phyloP scores from a whole-genome alignment of 2,329 filamentous ascomycete genomes.

The Nigrograna mackinnonii region DNA sequence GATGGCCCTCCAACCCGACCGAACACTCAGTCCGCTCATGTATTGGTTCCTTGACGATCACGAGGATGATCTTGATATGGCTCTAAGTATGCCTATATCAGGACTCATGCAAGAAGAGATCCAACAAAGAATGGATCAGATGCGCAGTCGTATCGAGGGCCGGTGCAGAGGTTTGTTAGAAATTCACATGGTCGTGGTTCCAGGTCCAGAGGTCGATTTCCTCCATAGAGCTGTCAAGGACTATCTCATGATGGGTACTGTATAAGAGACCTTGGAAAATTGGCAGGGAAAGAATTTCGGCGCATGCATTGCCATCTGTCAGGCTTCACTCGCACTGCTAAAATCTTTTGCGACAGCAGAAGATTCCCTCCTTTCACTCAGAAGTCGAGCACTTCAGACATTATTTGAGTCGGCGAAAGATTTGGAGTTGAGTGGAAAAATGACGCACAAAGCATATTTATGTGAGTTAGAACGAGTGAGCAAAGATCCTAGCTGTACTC shows the following conservation, averaged over 20 bases:
- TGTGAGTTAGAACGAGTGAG: too few relatives aligned
- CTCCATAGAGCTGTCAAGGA: not conserved
- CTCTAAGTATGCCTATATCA: not conserved
- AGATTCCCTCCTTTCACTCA: too few relatives aligned
- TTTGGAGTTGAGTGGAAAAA: too few relatives aligned
- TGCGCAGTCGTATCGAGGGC: not conserved
- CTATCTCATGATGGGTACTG: not conserved
- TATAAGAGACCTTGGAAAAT: not conserved
- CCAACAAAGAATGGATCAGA: too few relatives aligned
- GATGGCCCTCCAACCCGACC: not conserved
- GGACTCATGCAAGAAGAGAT: too few relatives aligned
- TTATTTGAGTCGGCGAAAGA: too few relatives aligned
- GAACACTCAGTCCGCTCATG: not conserved
- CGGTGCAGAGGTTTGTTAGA: not conserved
- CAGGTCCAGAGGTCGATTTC: too few relatives aligned
- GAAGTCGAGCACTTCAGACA: too few relatives aligned
- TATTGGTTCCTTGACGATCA: constrained; percentile 8
- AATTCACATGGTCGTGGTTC: too few relatives aligned
- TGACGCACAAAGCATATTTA: too few relatives aligned
- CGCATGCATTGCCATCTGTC: not conserved
- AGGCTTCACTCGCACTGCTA: not conserved
- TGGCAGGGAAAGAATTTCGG: not conserved
- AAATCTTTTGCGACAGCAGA: too few relatives aligned
- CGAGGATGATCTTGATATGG: constrained; percentile 4
- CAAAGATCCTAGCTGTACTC: too few relatives aligned